Evolutionary conservation across 2,329 filamentous ascomycete genomes (phyloP).

Genomic region (Tricladium varicosporioides): DNA sequence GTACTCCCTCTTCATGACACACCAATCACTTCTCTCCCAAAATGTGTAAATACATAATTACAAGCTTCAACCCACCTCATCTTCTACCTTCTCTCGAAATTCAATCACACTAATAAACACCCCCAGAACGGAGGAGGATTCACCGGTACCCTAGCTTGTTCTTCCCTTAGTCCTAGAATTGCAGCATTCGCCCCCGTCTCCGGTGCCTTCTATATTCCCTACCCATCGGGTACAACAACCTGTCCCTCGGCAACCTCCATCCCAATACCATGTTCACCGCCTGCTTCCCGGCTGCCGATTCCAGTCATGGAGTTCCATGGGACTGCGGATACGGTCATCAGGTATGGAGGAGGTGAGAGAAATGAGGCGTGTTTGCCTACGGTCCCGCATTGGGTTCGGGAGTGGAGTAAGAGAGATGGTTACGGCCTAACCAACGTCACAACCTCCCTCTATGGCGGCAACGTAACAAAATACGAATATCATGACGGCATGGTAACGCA

Average conservation of each 20-base stretch:
- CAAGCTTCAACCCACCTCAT: too few species aligned
- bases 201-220: constrained; percentile 39
- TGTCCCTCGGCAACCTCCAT: constrained; percentile 4
- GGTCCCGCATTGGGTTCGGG: constrained; percentile 6
- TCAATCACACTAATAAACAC: too few species aligned
- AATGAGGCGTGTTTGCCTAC: neutral
- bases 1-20: too few species aligned
- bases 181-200: constrained; percentile 44
- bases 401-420: constrained; percentile 5
- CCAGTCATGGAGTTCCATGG: constrained; percentile 9
- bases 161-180: constrained; percentile 33
- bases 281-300: neutral
- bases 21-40: too few species aligned
- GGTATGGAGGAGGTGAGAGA: neutral
- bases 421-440: constrained; percentile 8
- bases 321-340: neutral
- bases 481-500: neutral
- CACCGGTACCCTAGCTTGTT: constrained; percentile 40
- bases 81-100: too few species aligned
- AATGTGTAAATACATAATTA: too few species aligned
- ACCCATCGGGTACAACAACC: neutral
- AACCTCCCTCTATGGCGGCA: neutral
- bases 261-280: neutral
- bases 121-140: constrained; percentile 41
- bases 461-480: constrained; percentile 1